These are phyloP conservation scores for Macrolepiota fuliginosa DNA, from an alignment of 768 basidiomycete species.

Conservation along the genomic window DNA sequence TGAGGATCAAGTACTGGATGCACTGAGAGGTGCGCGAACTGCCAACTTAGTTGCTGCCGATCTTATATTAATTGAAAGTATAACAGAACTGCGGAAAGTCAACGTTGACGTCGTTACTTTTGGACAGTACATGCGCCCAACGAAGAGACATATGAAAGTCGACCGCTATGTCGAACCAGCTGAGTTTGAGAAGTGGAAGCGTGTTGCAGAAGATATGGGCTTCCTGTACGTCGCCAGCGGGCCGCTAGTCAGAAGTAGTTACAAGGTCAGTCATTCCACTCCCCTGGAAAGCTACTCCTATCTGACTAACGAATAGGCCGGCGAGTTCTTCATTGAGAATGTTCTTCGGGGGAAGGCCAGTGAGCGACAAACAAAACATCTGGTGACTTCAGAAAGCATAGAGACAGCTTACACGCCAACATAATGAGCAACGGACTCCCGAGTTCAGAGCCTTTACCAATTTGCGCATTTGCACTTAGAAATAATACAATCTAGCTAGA, in stretches of 20 bases:
- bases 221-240: slow-evolving; percentile 98
- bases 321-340: slow-evolving; percentile 94
- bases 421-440: neutral
- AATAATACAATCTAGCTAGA: slow-evolving; percentile 24
- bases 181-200: slow-evolving; percentile 92
- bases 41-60: slow-evolving; percentile 7
- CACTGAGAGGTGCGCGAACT: slow-evolving; percentile 70
- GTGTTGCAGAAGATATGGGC: slow-evolving; percentile 87
- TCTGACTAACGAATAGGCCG: slow-evolving; percentile 58
- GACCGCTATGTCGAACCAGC: slow-evolving; percentile 92
- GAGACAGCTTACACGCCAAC: neutral
- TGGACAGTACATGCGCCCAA: slow-evolving; percentile 99
- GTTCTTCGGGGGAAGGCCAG: slow-evolving; percentile 64
- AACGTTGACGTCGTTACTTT: slow-evolving; percentile 98
- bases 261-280: slow-evolving; percentile 67
- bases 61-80: neutral
- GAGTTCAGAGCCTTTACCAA: neutral
- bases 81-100: slow-evolving; percentile 77
- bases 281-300: neutral
- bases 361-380: slow-evolving; percentile 20
- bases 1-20: slow-evolving; percentile 75
- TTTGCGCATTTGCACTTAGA: neutral
- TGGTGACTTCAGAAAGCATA: neutral
- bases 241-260: slow-evolving; percentile 92
- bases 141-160: slow-evolving; percentile 99